phyloP scores from a whole-genome alignment of 148 eudicot genomes.

The Selenicereus undatus region DNA sequence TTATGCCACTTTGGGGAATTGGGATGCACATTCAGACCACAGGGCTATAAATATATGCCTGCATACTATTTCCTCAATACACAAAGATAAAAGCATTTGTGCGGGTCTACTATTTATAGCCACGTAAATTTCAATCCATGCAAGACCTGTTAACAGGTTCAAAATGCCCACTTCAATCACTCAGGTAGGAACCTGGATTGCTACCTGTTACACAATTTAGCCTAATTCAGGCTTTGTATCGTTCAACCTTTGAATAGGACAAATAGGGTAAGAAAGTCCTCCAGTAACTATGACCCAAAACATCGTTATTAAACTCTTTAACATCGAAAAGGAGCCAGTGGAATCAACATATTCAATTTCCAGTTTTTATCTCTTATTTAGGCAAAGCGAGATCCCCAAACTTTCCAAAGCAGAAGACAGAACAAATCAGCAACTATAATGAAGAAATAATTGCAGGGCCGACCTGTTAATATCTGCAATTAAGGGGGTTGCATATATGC shows the following conservation, averaged over 20 bases:
- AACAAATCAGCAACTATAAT: not conserved
- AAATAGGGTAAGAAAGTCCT: not conserved
- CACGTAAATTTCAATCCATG: not conserved
- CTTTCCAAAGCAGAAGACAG: not conserved
- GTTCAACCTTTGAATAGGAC: not conserved
- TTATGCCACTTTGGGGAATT: not conserved
- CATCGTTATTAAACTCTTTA: not conserved
- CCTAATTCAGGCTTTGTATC: not conserved
- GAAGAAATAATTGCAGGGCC: not conserved
- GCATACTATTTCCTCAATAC: not conserved
- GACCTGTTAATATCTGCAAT: constrained; percentile 98
- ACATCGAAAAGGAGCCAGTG: not conserved
- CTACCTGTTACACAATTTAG: not conserved
- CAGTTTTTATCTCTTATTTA: not conserved
- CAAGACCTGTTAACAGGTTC: not conserved
- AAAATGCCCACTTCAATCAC: not conserved
- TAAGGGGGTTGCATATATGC: constrained; percentile 88
- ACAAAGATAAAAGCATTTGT: not conserved
- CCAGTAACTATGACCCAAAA: not conserved
- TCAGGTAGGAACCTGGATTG: not conserved
- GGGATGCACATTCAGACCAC: not conserved
- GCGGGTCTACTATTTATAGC: not conserved
- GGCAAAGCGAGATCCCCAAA: constrained; percentile 8
- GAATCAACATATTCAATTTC: not conserved
- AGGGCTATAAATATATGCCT: not conserved